Conservation (phyloP, 768 basidiomycete genomes). For the Rhizopogon rudus region DNA sequence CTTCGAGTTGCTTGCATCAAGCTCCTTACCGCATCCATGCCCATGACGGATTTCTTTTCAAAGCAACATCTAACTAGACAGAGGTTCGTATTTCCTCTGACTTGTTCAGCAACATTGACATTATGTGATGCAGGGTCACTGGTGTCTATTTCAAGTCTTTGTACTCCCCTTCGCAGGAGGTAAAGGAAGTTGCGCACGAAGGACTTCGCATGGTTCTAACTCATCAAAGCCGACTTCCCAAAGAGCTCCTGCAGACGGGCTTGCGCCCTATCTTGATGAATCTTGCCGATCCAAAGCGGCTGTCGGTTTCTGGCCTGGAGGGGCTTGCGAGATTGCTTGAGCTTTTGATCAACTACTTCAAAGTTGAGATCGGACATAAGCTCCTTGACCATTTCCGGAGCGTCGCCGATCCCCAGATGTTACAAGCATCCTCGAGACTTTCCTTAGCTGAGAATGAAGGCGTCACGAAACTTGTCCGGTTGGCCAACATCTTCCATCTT, state of each 20-base stretch:
- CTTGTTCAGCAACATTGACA: not conserved
- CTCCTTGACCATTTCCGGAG: slow-evolving; percentile 93
- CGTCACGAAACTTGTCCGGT: slow-evolving; percentile 88
- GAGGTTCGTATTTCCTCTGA: slow-evolving; percentile 43
- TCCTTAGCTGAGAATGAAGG: slow-evolving; percentile 86
- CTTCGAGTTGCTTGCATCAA: slow-evolving; percentile 93
- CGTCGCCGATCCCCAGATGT: slow-evolving; percentile 84
- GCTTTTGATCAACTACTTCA: slow-evolving; percentile 97
- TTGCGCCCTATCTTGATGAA: slow-evolving; percentile 97
- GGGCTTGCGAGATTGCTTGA: slow-evolving; percentile 92
- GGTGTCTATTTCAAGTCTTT: slow-evolving; percentile 97
- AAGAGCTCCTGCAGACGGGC: slow-evolving; percentile 92
- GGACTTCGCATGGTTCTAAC: slow-evolving; percentile 85
- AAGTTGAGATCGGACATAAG: slow-evolving; percentile 98
- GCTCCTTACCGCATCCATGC: slow-evolving; percentile 91
- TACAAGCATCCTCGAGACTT: slow-evolving; percentile 72
- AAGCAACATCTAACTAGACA: slow-evolving; percentile 81
- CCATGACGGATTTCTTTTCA: slow-evolving; percentile 88
- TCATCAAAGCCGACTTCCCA: slow-evolving; percentile 88
- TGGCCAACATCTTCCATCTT: slow-evolving; percentile 96
- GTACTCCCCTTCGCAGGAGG: slow-evolving; percentile 85
- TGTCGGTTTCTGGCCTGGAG: slow-evolving; percentile 89
- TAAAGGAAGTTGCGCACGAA: slow-evolving; percentile 94
- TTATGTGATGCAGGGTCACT: slow-evolving; percentile 60
- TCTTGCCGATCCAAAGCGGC: slow-evolving; percentile 90